A percentile compares a stretch with the other conserved stretches of the same genome.
Conservation (phyloP, 768 basidiomycete species). For the Filobasidium floriforme region DNA sequence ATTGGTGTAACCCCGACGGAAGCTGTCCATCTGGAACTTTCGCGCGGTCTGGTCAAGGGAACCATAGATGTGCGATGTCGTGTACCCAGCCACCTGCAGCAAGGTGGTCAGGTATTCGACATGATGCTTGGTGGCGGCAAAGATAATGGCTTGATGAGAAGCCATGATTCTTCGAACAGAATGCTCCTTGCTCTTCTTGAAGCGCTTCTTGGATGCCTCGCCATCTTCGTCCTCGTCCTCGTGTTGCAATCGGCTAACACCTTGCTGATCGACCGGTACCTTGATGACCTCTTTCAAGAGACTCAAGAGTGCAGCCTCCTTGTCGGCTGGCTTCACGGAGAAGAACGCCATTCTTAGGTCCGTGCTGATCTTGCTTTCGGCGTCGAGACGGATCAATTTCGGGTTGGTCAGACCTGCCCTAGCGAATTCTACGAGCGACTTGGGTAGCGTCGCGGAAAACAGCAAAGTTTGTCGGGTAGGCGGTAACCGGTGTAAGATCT, state of each 20-base stretch:
- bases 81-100: conserved; percentile 70
- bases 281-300: conserved; percentile 80
- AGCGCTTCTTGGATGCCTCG: conserved; percentile 41
- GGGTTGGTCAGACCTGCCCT: conserved; percentile 86
- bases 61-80: conserved; percentile 90
- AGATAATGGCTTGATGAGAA: conserved; percentile 86
- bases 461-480: conserved; percentile 79
- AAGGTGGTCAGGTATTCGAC: conserved; percentile 85
- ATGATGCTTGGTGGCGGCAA: conserved; percentile 95
- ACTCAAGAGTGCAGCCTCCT: conserved; percentile 78
- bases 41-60: conserved; percentile 88
- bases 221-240: conserved; percentile 26
- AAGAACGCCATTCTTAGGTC: conserved; percentile 94
- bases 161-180: conserved; percentile 47
- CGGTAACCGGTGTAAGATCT: conserved; percentile 84
- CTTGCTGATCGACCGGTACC: conserved; percentile 54
- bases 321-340: conserved; percentile 81
- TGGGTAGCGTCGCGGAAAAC: conserved; percentile 93
- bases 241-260: conserved; percentile 24
- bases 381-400: conserved; percentile 89
- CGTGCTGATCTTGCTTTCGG: conserved; percentile 87
- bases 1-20: conserved; percentile 68
- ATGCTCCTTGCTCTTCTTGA: conserved; percentile 29
- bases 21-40: conserved; percentile 79
- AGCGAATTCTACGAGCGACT: conserved; percentile 94